A percentile compares a stretch with the other conserved stretches of the same genome.
Evolutionary conservation across 208 protist genomes (phyloP).

Genomic region (Naegleria gruberi): DNA sequence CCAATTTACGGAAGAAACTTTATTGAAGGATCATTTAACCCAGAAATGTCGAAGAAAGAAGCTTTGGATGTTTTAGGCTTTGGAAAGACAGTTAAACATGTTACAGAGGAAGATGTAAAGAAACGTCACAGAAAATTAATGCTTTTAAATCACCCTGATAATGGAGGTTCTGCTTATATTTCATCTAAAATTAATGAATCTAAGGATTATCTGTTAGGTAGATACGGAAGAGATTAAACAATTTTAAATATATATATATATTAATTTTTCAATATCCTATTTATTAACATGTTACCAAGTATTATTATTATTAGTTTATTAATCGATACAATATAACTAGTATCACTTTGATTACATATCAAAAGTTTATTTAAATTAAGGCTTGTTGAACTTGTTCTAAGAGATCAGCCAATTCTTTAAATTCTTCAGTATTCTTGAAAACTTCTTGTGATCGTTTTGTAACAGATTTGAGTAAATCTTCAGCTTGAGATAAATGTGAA

Average conservation of each 20-base stretch:
- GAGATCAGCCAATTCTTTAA: background rate
- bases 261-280: too few species aligned
- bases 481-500: background rate
- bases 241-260: background rate
- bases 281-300: too few species aligned
- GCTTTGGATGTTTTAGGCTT: background rate
- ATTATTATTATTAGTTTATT: too few species aligned
- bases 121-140: conserved; percentile 19
- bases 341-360: background rate
- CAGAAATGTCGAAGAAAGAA: conserved; percentile 6
- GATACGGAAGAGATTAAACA: background rate
- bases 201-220: background rate
- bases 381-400: background rate
- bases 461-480: background rate
- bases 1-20: background rate
- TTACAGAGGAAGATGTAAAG: conserved; percentile 17
- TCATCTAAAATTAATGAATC: conserved; percentile 20
- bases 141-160: conserved; percentile 16
- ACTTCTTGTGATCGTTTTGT: background rate
- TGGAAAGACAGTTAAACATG: background rate
- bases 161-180: conserved; percentile 8
- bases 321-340: too few species aligned
- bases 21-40: background rate
- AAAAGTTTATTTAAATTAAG: background rate
- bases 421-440: background rate